A percentile compares a stretch with the other conserved stretches of the same genome.
Evolutionary conservation across 2,329 filamentous ascomycete species (phyloP).

Genomic region (Aspergillus udagawae): DNA sequence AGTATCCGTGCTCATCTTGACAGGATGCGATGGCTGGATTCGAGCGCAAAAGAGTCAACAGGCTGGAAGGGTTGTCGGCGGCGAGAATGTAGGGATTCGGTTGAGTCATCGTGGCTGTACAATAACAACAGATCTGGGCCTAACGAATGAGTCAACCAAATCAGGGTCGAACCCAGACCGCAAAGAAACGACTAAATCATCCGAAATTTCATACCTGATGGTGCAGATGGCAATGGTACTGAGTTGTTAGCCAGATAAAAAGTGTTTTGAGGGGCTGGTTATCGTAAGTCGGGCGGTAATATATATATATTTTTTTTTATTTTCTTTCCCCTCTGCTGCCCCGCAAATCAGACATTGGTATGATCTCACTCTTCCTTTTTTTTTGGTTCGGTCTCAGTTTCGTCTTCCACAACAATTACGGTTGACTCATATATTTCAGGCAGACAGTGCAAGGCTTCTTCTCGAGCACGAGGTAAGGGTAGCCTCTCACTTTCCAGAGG

Average conservation of each 20-base stretch:
- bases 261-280: background rate
- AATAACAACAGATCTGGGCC: background rate
- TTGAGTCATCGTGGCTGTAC: constrained; percentile 29
- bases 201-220: background rate
- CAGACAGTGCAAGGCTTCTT: background rate
- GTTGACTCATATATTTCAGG: background rate
- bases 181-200: background rate
- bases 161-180: background rate
- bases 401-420: background rate
- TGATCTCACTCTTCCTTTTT: background rate
- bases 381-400: background rate
- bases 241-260: background rate
- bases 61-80: constrained; percentile 70
- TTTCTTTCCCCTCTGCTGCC: background rate
- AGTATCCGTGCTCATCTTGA: constrained; percentile 92
- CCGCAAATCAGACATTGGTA: background rate
- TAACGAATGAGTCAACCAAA: constrained; percentile 7
- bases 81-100: constrained; percentile 70
- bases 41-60: constrained; percentile 70
- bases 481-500: background rate
- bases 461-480: background rate
- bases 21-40: constrained; percentile 71
- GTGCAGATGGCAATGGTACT: background rate
- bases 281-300: background rate
- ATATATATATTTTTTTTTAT: background rate